Percentiles rank a stretch among this genome's conserved stretches.
These are phyloP conservation scores for Sclerotinia spermophila DNA, from an alignment of 2,329 filamentous ascomycete genomes.

Conservation along the genomic window DNA sequence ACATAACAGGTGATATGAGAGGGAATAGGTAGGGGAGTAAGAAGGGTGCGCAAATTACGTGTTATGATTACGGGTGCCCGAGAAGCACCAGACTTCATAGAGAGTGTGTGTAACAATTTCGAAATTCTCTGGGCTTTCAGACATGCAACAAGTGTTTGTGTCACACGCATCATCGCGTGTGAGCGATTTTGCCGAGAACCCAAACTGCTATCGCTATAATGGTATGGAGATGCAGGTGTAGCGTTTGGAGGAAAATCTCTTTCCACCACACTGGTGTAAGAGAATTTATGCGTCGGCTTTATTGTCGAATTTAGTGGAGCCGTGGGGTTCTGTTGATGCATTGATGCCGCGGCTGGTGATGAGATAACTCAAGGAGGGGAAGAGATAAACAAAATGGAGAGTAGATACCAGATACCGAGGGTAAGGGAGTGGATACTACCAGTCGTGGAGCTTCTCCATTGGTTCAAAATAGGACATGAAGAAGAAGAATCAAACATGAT, in stretches of 20 bases:
- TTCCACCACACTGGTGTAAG: neutral
- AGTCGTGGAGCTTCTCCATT: slow-evolving; percentile 5
- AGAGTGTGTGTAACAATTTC: neutral
- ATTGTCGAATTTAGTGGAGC: neutral
- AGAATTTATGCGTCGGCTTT: neutral
- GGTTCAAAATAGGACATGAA: neutral
- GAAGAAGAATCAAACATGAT: neutral
- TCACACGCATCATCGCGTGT: neutral
- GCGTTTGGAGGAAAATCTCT: neutral
- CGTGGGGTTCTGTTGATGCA: neutral
- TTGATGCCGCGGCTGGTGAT: neutral
- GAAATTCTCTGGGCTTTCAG: neutral
- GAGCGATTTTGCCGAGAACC: neutral
- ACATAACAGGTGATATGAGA: neutral
- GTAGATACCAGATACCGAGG: neutral
- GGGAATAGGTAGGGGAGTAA: neutral
- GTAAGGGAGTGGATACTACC: neutral
- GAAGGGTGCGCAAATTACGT: neutral
- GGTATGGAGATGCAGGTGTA: neutral
- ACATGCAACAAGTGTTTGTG: neutral
- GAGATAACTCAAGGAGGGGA: neutral
- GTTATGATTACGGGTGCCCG: neutral
- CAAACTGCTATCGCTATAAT: neutral
- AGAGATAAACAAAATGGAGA: neutral
- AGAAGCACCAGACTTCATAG: neutral